Percentiles rank a stretch among this genome's conserved stretches.
phyloP scores from a whole-genome alignment of 2,329 filamentous ascomycete species.

The Trichophyton benhamiae region DNA sequence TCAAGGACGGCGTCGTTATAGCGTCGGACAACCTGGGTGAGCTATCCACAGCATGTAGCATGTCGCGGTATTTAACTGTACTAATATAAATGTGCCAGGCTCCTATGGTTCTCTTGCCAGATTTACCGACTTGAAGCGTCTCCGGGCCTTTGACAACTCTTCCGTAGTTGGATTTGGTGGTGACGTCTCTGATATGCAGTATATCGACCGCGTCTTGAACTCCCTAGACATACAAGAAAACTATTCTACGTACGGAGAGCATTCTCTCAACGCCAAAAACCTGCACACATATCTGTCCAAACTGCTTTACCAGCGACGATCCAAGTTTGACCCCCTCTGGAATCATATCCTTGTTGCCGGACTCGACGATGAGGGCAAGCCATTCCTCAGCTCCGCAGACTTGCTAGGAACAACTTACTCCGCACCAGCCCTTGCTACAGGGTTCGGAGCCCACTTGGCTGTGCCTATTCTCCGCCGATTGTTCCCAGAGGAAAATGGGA shows the following conservation, averaged over 20 bases:
- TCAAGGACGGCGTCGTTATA: conserved; percentile 90
- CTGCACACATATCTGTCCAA: conserved; percentile 94
- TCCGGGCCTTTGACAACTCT: conserved; percentile 73
- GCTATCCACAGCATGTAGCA: background rate
- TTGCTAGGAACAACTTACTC: conserved; percentile 86
- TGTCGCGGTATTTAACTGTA: background rate
- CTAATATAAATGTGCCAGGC: conserved; percentile 41
- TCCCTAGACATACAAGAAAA: conserved; percentile 72
- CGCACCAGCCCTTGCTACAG: conserved; percentile 78
- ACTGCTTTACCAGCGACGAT: conserved; percentile 88
- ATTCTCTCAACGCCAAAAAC: conserved; percentile 72
- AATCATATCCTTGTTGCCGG: conserved; percentile 89
- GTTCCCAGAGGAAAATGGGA: conserved; percentile 72
- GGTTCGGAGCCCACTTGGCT: conserved; percentile 84
- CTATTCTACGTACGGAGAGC: conserved; percentile 47
- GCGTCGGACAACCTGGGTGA: conserved; percentile 89
- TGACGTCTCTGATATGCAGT: conserved; percentile 98
- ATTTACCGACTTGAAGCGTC: conserved; percentile 92
- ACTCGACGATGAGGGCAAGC: conserved; percentile 63
- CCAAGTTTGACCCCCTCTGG: conserved; percentile 95
- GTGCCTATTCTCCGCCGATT: conserved; percentile 77
- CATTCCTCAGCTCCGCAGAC: conserved; percentile 86
- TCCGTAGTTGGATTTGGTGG: conserved; percentile 88
- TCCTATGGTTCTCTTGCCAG: conserved; percentile 95
- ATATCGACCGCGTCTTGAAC: conserved; percentile 79